Conservation (phyloP, 2,329 filamentous ascomycete species). For the Aspergillus costaricaensis region DNA sequence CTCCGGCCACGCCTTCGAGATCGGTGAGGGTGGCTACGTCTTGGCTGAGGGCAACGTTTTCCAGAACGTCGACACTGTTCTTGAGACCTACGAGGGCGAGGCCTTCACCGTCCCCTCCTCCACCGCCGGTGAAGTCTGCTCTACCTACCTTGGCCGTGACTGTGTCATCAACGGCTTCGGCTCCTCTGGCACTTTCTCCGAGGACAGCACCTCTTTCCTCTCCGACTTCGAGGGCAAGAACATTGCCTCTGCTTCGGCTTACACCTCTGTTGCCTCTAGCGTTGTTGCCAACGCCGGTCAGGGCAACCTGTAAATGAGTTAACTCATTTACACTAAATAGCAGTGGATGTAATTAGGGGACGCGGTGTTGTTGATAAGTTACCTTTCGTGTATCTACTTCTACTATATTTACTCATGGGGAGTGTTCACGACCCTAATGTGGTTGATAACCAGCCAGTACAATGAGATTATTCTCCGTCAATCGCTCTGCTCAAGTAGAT, state of each 20-base stretch:
- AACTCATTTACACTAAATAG: background rate
- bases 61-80: slow-evolving; percentile 52
- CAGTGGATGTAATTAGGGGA: background rate
- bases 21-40: slow-evolving; percentile 47
- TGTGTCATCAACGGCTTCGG: slow-evolving; percentile 56
- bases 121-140: slow-evolving; percentile 46
- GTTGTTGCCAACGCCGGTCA: slow-evolving; percentile 50
- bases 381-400: background rate
- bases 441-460: background rate
- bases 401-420: background rate
- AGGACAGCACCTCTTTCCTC: slow-evolving; percentile 53
- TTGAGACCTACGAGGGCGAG: slow-evolving; percentile 38
- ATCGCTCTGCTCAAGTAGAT: too few relatives aligned
- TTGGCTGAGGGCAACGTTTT: slow-evolving; percentile 62
- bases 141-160: slow-evolving; percentile 48
- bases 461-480: background rate
- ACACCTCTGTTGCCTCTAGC: slow-evolving; percentile 38
- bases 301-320: slow-evolving; percentile 42
- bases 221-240: slow-evolving; percentile 56
- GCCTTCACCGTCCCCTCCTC: slow-evolving; percentile 41
- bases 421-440: background rate
- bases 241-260: slow-evolving; percentile 49
- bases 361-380: background rate
- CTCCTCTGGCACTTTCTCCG: slow-evolving; percentile 35
- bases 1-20: slow-evolving; percentile 60